Conservation (phyloP, 78 protist species). For the Dictyostelium citrinum region DNA sequence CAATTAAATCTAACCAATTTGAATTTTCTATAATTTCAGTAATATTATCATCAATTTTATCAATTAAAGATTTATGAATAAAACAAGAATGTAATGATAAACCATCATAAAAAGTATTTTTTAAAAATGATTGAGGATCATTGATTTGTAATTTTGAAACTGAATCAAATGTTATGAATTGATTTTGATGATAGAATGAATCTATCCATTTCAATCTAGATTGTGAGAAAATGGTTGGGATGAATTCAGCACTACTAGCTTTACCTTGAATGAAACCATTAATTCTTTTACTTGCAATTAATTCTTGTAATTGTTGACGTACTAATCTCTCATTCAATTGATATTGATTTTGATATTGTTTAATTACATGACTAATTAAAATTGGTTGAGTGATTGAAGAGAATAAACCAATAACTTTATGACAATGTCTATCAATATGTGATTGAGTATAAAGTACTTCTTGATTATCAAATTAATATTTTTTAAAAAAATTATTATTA, state of each 20-base stretch:
- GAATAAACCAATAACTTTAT: conserved; percentile 43
- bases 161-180: conserved; percentile 25
- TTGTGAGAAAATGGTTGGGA: conserved; percentile 43
- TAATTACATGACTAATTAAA: neutral
- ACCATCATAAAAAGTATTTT: conserved; percentile 52
- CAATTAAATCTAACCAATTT: conserved; percentile 48
- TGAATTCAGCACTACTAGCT: conserved; percentile 18
- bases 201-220: conserved; percentile 66
- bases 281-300: conserved; percentile 38
- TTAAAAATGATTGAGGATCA: conserved; percentile 49
- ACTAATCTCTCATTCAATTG: neutral
- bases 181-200: conserved; percentile 55
- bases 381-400: conserved; percentile 39
- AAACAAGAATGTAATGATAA: conserved; percentile 23
- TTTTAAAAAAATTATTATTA: neutral
- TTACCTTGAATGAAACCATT: conserved; percentile 71
- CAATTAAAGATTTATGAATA: conserved; percentile 5
- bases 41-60: conserved; percentile 31
- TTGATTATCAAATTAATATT: conserved; percentile 6
- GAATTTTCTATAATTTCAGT: conserved; percentile 24
- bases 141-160: conserved; percentile 9
- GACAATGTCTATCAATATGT: conserved; percentile 41
- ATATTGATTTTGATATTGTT: neutral
- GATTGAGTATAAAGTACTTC: conserved; percentile 47
- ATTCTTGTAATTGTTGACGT: conserved; percentile 13